phyloP scores from a whole-genome alignment of 345 rosid species.

The Dipteronia dyeriana region DNA sequence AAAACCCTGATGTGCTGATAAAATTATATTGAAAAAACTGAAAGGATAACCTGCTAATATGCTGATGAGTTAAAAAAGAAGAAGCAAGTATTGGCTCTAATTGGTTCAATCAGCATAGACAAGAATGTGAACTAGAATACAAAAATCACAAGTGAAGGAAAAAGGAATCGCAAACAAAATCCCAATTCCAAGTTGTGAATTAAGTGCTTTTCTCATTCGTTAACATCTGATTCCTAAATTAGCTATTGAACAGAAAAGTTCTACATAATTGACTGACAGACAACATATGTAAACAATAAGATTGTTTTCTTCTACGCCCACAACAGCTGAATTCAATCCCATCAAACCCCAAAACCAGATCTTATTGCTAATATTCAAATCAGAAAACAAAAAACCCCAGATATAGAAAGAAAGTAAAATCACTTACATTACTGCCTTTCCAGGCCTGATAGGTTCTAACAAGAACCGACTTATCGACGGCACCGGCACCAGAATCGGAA shows the following conservation, averaged over 20 bases:
- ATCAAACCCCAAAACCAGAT: slow-evolving; percentile 31
- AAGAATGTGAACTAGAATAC: not conserved
- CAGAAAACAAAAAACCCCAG: not conserved
- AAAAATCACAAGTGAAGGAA: not conserved
- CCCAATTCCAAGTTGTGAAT: not conserved
- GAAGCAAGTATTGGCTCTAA: not conserved
- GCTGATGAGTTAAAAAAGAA: not conserved
- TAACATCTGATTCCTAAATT: slow-evolving; percentile 1
- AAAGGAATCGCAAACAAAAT: not conserved
- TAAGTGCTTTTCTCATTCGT: not conserved
- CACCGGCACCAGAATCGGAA: slow-evolving; percentile 33
- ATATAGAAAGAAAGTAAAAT: not conserved
- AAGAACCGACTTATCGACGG: slow-evolving; percentile 35
- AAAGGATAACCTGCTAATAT: not conserved
- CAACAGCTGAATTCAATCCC: not conserved
- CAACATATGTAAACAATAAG: not conserved
- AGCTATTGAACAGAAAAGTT: not conserved
- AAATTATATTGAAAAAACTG: not conserved
- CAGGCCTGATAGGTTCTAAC: slow-evolving; percentile 68
- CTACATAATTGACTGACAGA: slow-evolving; percentile 1
- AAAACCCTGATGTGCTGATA: not conserved
- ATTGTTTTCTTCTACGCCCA: not conserved
- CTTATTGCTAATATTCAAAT: slow-evolving; percentile 16
- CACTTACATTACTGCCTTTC: slow-evolving; percentile 82
- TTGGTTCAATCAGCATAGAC: not conserved